Base-by-base conservation (phyloP, 345 rosid genomes). In the Camelina sativa region DNA sequence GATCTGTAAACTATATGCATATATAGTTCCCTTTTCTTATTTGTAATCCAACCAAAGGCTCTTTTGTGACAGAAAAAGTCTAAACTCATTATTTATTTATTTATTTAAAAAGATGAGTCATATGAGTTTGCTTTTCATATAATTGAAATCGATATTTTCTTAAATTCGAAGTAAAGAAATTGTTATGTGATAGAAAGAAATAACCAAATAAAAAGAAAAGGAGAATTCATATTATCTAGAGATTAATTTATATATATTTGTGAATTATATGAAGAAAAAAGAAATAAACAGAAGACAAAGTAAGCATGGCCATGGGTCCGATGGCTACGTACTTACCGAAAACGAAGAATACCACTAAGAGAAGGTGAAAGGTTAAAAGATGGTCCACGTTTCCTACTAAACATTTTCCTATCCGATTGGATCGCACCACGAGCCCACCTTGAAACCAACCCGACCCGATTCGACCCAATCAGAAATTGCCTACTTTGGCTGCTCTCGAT, bases 251-350 rank as follows among this genome's bases (percentile, higher is more conserved):
- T n/a, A 62, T n/a, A 62, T 32, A 11, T 11, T 4, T 37, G 4
- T 69, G 44, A 62, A 76, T 62, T 46, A 76, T 69, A 34, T 22
- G 59, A 34, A 53, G 38, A 19, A 35, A 8, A 37, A 37, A 2
- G 43, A 0, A 5, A 30, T 0, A 74, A 70, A 35, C 51, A 23
- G 70, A 30, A 55, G 50, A 69, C 75, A 76, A 76, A 63, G 75
- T 76, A 62, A 64, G 65, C 65, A 76, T 76, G 80, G 70, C 8
- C 43, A 74, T 74, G 79, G 73, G 74, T 67, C 79, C 62, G 58
- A 60, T 50, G 62, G 48, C 55, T 67, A 75, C 59, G 73, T 75
- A 46, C 73, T 67, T 28, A 75, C 79, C 62, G 32, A 60, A 67
- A 67, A 67, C 25, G 73, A 67, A 75, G 73, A 67, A 67, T 50